Evolutionary conservation across 2,329 filamentous ascomycete genomes (phyloP).

Genomic region (Falciphora oryzae): DNA sequence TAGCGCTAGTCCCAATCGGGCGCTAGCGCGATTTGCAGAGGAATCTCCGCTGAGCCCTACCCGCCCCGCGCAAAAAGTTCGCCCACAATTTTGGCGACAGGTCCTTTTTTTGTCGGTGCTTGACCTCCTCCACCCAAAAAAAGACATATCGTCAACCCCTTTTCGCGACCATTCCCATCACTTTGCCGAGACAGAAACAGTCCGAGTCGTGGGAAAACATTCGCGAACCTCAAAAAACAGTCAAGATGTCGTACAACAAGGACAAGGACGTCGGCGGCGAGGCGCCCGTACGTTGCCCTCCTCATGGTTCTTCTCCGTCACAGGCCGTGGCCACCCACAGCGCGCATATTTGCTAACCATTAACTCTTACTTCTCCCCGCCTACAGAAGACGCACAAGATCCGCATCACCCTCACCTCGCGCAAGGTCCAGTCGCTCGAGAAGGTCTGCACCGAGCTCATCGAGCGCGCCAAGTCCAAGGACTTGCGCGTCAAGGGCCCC

Average conservation of each 20-base stretch:
- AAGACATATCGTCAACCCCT: neutral
- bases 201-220: slow-evolving; percentile 67
- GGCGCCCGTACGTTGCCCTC: slow-evolving; percentile 8
- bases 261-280: slow-evolving; percentile 11
- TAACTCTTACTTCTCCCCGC: neutral
- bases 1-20: neutral
- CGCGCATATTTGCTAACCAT: neutral
- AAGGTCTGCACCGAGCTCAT: slow-evolving; percentile 98
- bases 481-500: slow-evolving; percentile 95
- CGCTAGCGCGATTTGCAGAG: neutral
- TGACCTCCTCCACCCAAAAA: slow-evolving; percentile 4
- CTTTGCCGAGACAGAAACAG: slow-evolving; percentile 67
- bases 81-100: slow-evolving; percentile 1
- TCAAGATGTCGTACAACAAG: slow-evolving; percentile 12
- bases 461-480: slow-evolving; percentile 97
- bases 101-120: slow-evolving; percentile 4
- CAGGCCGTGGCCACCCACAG: no score
- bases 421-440: slow-evolving; percentile 93
- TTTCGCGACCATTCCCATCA: slow-evolving; percentile 47
- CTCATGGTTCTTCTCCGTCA: neutral
- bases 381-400: slow-evolving; percentile 11
- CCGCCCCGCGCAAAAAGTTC: slow-evolving; percentile 8
- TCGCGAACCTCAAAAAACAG: neutral
- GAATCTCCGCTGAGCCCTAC: slow-evolving; percentile 7
- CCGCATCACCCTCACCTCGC: slow-evolving; percentile 91